Evolutionary conservation across 768 basidiomycete species (phyloP).

Genomic region (Mycena metata): DNA sequence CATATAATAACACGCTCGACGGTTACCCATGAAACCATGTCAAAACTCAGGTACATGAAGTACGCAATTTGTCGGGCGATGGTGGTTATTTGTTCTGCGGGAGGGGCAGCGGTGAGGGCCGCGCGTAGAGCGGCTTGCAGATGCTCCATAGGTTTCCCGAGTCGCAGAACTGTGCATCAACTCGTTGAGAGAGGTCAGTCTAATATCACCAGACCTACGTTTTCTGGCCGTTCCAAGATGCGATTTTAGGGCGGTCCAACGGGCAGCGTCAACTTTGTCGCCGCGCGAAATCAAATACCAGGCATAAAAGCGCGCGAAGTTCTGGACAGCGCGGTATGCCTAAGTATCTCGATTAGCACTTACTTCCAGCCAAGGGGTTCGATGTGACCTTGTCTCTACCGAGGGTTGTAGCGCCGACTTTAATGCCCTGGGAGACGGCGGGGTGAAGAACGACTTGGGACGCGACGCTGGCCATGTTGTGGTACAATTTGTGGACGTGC

Average conservation of each 20-base stretch:
- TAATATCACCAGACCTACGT: conserved; percentile 60
- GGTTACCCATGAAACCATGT: conserved; percentile 88
- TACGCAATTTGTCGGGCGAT: conserved; percentile 90
- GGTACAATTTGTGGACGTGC: no score
- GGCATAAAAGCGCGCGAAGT: conserved; percentile 88
- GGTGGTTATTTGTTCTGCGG: conserved; percentile 81
- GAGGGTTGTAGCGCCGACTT: conserved; percentile 82
- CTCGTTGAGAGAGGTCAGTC: conserved; percentile 15
- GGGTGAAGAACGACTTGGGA: conserved; percentile 92
- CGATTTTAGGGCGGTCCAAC: conserved; percentile 88
- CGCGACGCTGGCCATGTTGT: conserved; percentile 65
- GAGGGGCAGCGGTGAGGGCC: conserved; percentile 63
- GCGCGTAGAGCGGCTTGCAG: conserved; percentile 90
- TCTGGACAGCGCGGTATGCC: conserved; percentile 93
- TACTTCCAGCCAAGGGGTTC: conserved; percentile 23
- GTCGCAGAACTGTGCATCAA: conserved; percentile 79
- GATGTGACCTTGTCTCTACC: conserved; percentile 89
- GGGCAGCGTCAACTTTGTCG: conserved; percentile 75
- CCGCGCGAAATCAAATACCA: conserved; percentile 84
- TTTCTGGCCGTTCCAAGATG: conserved; percentile 90
- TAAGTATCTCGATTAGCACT: conserved; percentile 46
- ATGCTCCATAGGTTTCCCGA: conserved; percentile 96
- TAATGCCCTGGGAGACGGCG: conserved; percentile 78
- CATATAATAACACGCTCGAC: background rate
- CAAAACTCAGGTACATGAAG: conserved; percentile 88